Conservation (phyloP, 768 basidiomycete species). For the Lentinus tigrinus region DNA sequence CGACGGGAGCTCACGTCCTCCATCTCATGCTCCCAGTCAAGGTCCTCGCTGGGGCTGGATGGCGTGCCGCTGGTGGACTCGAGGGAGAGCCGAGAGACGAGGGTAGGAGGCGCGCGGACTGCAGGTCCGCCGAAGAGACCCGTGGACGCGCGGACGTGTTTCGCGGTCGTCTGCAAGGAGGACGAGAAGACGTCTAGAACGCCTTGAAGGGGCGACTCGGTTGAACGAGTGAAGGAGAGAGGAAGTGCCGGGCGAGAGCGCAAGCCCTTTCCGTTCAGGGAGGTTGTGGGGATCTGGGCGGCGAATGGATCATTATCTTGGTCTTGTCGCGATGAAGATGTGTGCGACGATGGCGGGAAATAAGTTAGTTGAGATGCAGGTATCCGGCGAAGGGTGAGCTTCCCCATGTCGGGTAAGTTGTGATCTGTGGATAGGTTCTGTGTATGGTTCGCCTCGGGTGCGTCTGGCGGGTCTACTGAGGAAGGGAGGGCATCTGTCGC, state of each 20-base stretch:
- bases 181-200: conserved; percentile 7
- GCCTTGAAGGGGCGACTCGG: conserved; percentile 4
- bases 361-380: conserved; percentile 32
- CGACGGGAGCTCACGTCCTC: conserved; percentile 18
- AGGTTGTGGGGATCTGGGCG: neutral
- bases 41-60: conserved; percentile 27
- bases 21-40: conserved; percentile 29
- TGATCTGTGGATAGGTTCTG: neutral
- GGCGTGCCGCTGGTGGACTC: conserved; percentile 25
- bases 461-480: neutral
- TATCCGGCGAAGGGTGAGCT: conserved; percentile 28
- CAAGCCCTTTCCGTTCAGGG: neutral
- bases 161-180: conserved; percentile 6
- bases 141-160: conserved; percentile 4
- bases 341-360: conserved; percentile 28
- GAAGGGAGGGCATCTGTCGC: neutral
- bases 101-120: neutral
- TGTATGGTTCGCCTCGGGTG: neutral
- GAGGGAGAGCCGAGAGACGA: conserved; percentile 21
- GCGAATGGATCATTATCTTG: too few relatives aligned
- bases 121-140: conserved; percentile 19
- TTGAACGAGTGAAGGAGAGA: neutral
- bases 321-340: neutral
- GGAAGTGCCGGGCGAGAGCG: neutral
- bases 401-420: conserved; percentile 2